Evolutionary conservation across 2,329 filamentous ascomycete genomes (phyloP).

Genomic region (Botrytis deweyae): DNA sequence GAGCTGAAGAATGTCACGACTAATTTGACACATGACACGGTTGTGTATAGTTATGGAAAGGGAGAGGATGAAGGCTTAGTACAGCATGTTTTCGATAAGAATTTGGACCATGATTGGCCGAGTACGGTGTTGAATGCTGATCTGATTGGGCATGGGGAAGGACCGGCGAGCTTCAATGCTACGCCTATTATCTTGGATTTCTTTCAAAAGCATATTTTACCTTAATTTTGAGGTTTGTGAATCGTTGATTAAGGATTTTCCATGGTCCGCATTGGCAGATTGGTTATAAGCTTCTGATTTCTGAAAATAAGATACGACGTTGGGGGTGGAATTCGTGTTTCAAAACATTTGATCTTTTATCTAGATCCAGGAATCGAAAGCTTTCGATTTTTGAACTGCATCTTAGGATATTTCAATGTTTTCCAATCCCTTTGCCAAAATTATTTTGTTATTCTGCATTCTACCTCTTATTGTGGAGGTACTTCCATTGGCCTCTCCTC

Average conservation of each 20-base stretch:
- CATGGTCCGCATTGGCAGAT: accelerated
- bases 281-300: not conserved
- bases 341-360: not conserved
- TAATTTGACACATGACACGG: slow-evolving; percentile 8
- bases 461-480: no score
- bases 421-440: not conserved
- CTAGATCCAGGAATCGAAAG: not conserved
- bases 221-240: not conserved
- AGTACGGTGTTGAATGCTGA: slow-evolving; percentile 24
- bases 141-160: slow-evolving; percentile 6
- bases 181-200: slow-evolving; percentile 23
- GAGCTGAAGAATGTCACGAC: slow-evolving; percentile 15
- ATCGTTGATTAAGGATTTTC: not conserved
- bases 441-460: not conserved
- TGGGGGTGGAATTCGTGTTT: not conserved
- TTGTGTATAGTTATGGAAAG: slow-evolving; percentile 22
- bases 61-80: slow-evolving; percentile 21
- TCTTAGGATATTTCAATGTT: not conserved
- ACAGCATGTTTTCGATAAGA: slow-evolving; percentile 22
- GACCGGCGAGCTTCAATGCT: slow-evolving; percentile 21
- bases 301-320: not conserved
- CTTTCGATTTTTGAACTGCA: not conserved
- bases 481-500: not conserved
- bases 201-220: slow-evolving; percentile 19
- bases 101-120: slow-evolving; percentile 25